These are phyloP conservation scores for Cryptococcus neoformans DNA, from an alignment of 1,284 basidiomycete species.

Conservation along the genomic window DNA sequence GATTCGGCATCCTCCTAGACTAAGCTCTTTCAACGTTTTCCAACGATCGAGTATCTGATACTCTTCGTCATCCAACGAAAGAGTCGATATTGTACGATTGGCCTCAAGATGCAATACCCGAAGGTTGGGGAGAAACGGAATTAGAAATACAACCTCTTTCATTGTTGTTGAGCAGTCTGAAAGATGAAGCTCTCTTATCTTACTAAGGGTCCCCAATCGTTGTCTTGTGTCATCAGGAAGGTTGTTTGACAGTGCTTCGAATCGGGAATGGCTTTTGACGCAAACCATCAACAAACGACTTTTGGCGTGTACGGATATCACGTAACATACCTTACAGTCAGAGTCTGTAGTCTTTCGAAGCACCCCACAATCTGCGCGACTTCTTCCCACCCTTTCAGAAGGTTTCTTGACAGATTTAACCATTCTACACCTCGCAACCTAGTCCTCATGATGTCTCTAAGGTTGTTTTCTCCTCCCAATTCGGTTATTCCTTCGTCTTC, in stretches of 20 bases:
- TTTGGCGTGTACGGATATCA: no score
- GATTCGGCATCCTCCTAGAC: conserved; percentile 56
- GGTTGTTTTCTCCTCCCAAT: conserved; percentile 54
- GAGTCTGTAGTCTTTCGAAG: conserved; percentile 61
- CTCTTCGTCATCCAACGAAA: neutral
- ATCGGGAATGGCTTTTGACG: conserved; percentile 57
- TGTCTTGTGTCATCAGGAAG: no score
- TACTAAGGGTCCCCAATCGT: conserved; percentile 48
- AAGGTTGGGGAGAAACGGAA: conserved; percentile 60
- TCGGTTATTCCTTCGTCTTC: conserved; percentile 61
- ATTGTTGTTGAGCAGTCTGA: conserved; percentile 69
- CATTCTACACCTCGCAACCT: conserved; percentile 56
- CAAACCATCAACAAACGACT: no score
- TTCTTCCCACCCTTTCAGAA: conserved; percentile 69
- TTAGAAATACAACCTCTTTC: conserved; percentile 53
- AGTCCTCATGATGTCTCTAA: conserved; percentile 21
- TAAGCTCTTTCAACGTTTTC: conserved; percentile 57
- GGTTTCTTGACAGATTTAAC: conserved; percentile 76
- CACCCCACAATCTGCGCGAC: conserved; percentile 65
- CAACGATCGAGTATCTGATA: neutral
- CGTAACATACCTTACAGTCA: conserved; percentile 68
- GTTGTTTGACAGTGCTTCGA: conserved; percentile 42
- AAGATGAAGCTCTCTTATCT: conserved; percentile 67
- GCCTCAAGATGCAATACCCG: conserved; percentile 69
- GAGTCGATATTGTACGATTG: conserved; percentile 52